Percentiles rank a stretch among this genome's conserved stretches.
Conservation (phyloP, 2,329 filamentous ascomycete genomes). For the Waltergamsia citrina region DNA sequence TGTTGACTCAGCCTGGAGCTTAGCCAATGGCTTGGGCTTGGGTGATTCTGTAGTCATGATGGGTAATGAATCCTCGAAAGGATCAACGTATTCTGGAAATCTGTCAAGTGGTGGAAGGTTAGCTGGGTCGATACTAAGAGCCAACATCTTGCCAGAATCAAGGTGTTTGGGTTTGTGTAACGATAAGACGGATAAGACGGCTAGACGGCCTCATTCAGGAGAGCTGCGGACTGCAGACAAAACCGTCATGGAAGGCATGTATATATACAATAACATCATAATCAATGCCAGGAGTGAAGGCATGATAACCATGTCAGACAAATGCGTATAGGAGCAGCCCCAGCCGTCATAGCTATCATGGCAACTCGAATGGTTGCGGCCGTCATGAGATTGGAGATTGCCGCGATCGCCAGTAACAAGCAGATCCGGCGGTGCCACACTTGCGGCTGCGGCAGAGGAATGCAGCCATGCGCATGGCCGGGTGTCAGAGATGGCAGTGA, state of each 20-base stretch:
- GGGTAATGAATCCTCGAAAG: conserved; percentile 15
- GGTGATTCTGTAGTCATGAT: conserved; percentile 18
- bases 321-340: background rate
- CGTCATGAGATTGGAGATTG: background rate
- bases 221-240: too few species aligned
- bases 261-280: too few species aligned
- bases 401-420: too few species aligned
- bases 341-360: background rate
- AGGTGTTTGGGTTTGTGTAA: too few species aligned
- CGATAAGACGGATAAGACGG: too few species aligned
- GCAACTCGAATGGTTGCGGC: conserved; percentile 1
- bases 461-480: background rate
- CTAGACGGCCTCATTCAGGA: too few species aligned
- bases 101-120: conserved; percentile 27
- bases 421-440: conserved; percentile 1
- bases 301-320: conserved; percentile 1
- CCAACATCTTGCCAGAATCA: conserved; percentile 27
- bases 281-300: too few species aligned
- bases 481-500: background rate
- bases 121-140: conserved; percentile 27
- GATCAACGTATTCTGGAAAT: conserved; percentile 35
- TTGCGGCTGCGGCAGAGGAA: conserved; percentile 1
- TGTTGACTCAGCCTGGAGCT: conserved; percentile 22
- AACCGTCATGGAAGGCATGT: too few species aligned
- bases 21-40: conserved; percentile 30